These are phyloP conservation scores for Ceratobasidium sp. DNA, from an alignment of 1,284 basidiomycete genomes.

Conservation along the genomic window DNA sequence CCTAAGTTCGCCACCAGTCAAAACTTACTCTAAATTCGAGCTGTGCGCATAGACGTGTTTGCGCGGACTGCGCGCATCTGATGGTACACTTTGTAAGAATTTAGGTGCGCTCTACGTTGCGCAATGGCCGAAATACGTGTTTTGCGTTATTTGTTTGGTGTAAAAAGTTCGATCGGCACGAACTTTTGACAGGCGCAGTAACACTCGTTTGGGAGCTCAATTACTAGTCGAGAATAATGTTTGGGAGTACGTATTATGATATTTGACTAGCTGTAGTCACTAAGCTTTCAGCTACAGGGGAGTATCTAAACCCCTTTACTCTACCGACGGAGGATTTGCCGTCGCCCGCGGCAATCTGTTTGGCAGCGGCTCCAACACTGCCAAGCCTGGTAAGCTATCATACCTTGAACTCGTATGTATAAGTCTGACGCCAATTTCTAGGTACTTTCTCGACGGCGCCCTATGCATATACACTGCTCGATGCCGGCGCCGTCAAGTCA, in stretches of 20 bases:
- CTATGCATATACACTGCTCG: slow-evolving; percentile 20
- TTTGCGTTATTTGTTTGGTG: too few species aligned
- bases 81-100: too few species aligned
- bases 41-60: too few species aligned
- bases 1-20: too few species aligned
- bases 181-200: slow-evolving; percentile 46
- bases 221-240: slow-evolving; percentile 63
- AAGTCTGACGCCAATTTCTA: not conserved
- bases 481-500: slow-evolving; percentile 28
- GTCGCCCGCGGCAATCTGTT: slow-evolving; percentile 56
- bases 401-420: too few species aligned
- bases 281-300: slow-evolving; percentile 50
- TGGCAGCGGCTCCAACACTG: slow-evolving; percentile 38
- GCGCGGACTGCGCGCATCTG: too few species aligned
- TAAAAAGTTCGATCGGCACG: too few species aligned
- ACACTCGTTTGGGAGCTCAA: slow-evolving; percentile 62
- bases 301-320: slow-evolving; percentile 60
- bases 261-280: too few species aligned
- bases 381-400: slow-evolving; percentile 8
- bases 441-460: slow-evolving; percentile 30
- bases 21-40: too few species aligned
- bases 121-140: too few species aligned
- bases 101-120: too few species aligned
- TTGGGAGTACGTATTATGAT: slow-evolving; percentile 51
- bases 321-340: slow-evolving; percentile 59